phyloP scores from a whole-genome alignment of 1,284 basidiomycete species.

The Austroboletus novae-zelandiae region DNA sequence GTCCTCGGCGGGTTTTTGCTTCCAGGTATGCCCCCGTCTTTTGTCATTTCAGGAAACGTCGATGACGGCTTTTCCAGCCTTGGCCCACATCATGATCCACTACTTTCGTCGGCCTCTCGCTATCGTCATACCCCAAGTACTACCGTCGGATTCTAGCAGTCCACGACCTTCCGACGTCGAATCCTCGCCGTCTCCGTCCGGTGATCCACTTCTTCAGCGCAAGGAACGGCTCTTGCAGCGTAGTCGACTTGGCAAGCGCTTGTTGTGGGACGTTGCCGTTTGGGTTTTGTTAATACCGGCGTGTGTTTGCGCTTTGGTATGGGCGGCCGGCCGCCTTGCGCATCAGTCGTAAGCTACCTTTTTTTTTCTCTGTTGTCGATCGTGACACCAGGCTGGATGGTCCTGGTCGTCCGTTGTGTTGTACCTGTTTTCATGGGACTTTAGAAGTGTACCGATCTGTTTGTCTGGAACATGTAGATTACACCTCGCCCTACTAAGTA shows the following conservation, averaged over 20 bases:
- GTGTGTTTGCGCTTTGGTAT: slow-evolving; percentile 50
- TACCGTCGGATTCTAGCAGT: slow-evolving; percentile 21
- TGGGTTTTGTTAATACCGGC: slow-evolving; percentile 61
- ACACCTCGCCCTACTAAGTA: not conserved
- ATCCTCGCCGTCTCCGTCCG: slow-evolving; percentile 24
- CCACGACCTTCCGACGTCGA: slow-evolving; percentile 11
- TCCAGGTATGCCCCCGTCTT: slow-evolving; percentile 43
- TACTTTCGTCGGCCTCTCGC: slow-evolving; percentile 67
- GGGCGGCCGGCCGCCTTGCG: slow-evolving; percentile 48
- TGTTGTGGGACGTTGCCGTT: slow-evolving; percentile 71
- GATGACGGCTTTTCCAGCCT: slow-evolving; percentile 33
- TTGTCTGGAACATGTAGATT: not conserved
- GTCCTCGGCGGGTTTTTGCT: slow-evolving; percentile 57
- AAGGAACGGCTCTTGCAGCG: slow-evolving; percentile 74
- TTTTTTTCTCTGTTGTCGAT: not conserved
- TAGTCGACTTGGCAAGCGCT: slow-evolving; percentile 55
- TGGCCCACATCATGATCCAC: slow-evolving; percentile 65
- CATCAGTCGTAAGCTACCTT: slow-evolving; percentile 38
- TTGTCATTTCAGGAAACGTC: no score
- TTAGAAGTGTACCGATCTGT: not conserved
- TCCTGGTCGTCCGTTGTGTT: not conserved
- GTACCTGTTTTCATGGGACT: slow-evolving; percentile 2
- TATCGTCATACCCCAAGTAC: slow-evolving; percentile 57
- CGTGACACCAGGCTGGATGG: slow-evolving; percentile 6
- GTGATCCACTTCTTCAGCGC: slow-evolving; percentile 65